A percentile compares a stretch with the other conserved stretches of the same genome.
phyloP scores from a whole-genome alignment of 768 basidiomycete species.

The Amanita subjunquillea region DNA sequence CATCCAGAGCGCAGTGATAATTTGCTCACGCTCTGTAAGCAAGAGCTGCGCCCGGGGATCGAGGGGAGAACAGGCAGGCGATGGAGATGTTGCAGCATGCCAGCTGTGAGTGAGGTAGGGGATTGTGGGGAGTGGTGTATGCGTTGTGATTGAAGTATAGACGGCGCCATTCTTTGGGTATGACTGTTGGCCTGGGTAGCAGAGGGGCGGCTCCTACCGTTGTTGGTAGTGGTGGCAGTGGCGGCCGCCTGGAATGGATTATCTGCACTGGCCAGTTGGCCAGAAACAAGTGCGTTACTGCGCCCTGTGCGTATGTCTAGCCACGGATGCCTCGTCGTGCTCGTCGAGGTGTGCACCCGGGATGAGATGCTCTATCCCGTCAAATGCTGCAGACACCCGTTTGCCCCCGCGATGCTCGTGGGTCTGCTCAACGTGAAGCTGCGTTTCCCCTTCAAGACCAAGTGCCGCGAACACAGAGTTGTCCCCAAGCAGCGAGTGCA shows the following conservation, averaged over 20 bases:
- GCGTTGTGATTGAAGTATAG: not conserved
- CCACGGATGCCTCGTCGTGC: slow-evolving; percentile 8
- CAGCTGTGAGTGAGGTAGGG: not conserved
- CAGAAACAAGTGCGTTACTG: not conserved
- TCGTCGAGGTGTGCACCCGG: slow-evolving; percentile 11
- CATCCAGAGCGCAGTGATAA: too few relatives aligned
- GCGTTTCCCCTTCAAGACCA: slow-evolving; percentile 8
- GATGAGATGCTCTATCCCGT: slow-evolving; percentile 14
- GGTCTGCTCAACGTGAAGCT: slow-evolving; percentile 3
- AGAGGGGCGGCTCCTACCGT: not conserved
- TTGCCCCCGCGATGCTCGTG: slow-evolving; percentile 1
- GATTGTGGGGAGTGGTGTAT: not conserved
- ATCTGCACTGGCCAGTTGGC: slow-evolving; percentile 10
- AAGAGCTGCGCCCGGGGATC: too few relatives aligned
- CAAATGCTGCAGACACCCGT: slow-evolving; percentile 13
- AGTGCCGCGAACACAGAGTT: slow-evolving; percentile 10
- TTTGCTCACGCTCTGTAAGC: too few relatives aligned
- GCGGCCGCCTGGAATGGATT: slow-evolving; percentile 9
- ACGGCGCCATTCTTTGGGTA: not conserved
- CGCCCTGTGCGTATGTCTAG: slow-evolving; percentile 12
- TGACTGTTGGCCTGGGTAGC: not conserved
- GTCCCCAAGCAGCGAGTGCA: slow-evolving; percentile 11
- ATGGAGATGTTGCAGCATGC: not conserved
- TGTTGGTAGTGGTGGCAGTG: not conserved
- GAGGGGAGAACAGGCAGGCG: not conserved